phyloP scores from a whole-genome alignment of 208 protist species.

The Acanthamoeba divionensis region DNA sequence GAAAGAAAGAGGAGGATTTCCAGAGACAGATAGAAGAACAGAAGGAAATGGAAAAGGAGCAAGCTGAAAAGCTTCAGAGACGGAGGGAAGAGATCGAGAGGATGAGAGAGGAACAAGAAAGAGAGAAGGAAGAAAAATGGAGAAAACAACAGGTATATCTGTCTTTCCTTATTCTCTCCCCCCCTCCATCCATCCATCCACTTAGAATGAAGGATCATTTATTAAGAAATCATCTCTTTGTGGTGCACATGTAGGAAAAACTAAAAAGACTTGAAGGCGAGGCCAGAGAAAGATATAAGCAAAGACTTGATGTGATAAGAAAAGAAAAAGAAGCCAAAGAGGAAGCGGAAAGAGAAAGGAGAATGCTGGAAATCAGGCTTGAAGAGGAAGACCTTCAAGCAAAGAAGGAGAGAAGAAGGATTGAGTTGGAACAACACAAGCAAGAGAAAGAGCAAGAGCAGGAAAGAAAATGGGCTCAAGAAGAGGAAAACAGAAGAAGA shows the following conservation, averaged over 20 bases:
- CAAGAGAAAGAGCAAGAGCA: background rate
- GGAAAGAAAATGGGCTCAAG: background rate
- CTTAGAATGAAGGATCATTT: background rate
- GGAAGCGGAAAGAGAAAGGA: background rate
- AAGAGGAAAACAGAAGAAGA: background rate
- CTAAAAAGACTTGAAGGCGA: slow-evolving; percentile 54
- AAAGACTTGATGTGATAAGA: background rate
- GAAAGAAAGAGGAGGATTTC: slow-evolving; percentile 22
- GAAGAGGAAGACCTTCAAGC: background rate
- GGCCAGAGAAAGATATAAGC: slow-evolving; percentile 11
- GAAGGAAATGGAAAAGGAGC: background rate
- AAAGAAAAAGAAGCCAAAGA: too few relatives aligned
- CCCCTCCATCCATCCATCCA: background rate
- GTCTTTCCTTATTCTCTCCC: background rate
- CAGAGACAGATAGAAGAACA: background rate
- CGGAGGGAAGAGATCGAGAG: slow-evolving; percentile 30
- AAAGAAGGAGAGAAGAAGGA: background rate
- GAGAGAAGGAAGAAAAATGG: slow-evolving; percentile 38
- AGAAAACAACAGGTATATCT: background rate
- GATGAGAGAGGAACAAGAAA: slow-evolving; percentile 7
- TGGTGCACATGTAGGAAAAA: background rate
- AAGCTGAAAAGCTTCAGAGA: background rate
- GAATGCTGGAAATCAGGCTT: background rate
- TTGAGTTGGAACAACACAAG: background rate
- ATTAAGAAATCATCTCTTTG: background rate